Evolutionary conservation across 2,329 filamentous ascomycete genomes (phyloP).

Genomic region (Ambrosiella beaveri): DNA sequence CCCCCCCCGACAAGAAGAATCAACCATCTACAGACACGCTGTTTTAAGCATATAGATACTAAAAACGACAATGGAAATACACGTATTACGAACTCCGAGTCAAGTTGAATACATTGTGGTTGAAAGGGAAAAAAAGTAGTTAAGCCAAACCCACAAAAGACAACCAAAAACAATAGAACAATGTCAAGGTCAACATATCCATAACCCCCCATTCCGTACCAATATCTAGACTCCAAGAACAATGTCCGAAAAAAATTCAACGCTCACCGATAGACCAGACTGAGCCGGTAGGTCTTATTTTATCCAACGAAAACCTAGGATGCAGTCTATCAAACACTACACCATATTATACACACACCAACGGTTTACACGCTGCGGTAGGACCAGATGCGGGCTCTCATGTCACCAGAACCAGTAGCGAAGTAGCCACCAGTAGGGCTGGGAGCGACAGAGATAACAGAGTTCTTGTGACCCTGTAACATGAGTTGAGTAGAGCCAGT

Average conservation of each 20-base stretch:
- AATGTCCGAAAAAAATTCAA: background rate
- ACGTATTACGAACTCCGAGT: no score
- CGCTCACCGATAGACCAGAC: background rate
- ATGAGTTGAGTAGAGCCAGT: constrained; percentile 92
- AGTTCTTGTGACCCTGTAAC: constrained; percentile 98
- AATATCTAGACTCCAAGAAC: background rate
- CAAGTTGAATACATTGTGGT: no score
- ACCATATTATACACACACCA: background rate
- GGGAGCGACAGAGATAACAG: constrained; percentile 90
- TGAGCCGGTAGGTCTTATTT: background rate
- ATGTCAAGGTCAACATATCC: background rate
- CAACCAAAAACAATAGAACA: constrained; percentile 1
- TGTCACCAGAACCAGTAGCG: constrained; percentile 91
- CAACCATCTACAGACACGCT: no score
- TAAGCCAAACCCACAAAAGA: constrained; percentile 4
- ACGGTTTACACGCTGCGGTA: constrained; percentile 31
- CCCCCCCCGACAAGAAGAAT: no score
- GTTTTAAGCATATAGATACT: no score
- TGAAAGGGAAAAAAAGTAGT: background rate
- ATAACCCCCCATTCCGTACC: background rate
- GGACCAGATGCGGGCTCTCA: constrained; percentile 95
- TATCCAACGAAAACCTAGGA: background rate
- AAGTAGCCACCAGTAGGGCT: constrained; percentile 79
- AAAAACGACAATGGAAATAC: no score
- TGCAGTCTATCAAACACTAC: background rate